These are phyloP conservation scores for Schrenkiella parvula DNA, from an alignment of 345 rosid species.

Conservation along the genomic window DNA sequence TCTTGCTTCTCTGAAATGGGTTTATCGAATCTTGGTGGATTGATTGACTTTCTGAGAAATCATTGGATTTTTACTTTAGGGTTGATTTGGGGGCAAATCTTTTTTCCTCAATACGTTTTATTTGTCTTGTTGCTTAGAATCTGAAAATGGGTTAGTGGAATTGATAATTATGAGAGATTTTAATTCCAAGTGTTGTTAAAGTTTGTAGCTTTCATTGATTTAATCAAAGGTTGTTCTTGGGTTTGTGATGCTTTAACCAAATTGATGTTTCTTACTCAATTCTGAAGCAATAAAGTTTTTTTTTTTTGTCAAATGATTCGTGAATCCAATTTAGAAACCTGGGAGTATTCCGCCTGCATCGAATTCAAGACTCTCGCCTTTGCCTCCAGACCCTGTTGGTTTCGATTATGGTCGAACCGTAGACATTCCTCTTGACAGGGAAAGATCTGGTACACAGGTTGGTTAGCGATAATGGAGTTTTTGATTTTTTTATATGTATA, in stretches of 20 bases:
- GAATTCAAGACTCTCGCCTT: slow-evolving; percentile 91
- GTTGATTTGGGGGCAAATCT: neutral
- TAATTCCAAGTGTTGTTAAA: neutral
- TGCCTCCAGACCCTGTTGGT: slow-evolving; percentile 92
- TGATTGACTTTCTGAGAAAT: neutral
- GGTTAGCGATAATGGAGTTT: slow-evolving; percentile 4
- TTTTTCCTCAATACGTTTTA: neutral
- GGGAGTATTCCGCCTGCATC: slow-evolving; percentile 59
- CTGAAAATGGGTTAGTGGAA: neutral
- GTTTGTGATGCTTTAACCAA: neutral
- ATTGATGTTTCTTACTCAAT: neutral
- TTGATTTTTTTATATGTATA: neutral
- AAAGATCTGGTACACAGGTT: slow-evolving; percentile 39
- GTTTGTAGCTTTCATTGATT: neutral
- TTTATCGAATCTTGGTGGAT: neutral
- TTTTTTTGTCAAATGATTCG: neutral
- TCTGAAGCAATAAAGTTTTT: neutral
- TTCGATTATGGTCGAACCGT: slow-evolving; percentile 62
- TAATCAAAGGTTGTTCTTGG: neutral
- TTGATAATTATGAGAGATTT: neutral
- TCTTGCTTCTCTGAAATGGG: neutral
- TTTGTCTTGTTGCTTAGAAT: neutral
- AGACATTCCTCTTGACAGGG: slow-evolving; percentile 87
- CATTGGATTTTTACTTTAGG: neutral
- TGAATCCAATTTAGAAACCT: slow-evolving; percentile 40